Evolutionary conservation across 345 rosid species (phyloP).

Genomic region (Bretschneidera sinensis): DNA sequence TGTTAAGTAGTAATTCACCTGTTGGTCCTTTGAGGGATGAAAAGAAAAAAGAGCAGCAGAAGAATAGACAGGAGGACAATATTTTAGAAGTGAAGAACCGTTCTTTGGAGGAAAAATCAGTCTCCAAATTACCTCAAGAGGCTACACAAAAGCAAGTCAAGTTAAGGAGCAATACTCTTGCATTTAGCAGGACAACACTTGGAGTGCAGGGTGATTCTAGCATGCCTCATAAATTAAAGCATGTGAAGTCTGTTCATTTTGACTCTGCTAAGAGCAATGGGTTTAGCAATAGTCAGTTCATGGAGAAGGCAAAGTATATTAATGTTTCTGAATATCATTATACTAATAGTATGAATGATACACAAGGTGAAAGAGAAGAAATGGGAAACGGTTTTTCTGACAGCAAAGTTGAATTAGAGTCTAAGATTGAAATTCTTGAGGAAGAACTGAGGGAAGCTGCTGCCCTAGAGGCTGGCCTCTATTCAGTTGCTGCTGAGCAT

Average conservation of each 20-base stretch:
- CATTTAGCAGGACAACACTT: conserved; percentile 32
- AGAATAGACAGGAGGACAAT: conserved; percentile 25
- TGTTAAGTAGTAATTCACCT: too few relatives aligned
- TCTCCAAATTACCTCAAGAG: conserved; percentile 31
- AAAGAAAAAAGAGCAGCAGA: conserved; percentile 24
- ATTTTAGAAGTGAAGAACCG: conserved; percentile 26
- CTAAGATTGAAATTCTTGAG: conserved; percentile 56
- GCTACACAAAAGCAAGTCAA: conserved; percentile 40
- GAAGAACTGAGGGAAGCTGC: conserved; percentile 95
- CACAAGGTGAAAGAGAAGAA: conserved; percentile 17
- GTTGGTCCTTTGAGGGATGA: too few relatives aligned
- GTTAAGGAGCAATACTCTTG: conserved; percentile 56
- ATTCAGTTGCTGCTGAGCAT: conserved; percentile 87
- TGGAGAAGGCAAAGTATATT: conserved; percentile 23
- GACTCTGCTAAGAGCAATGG: conserved; percentile 28
- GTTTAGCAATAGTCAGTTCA: conserved; percentile 15
- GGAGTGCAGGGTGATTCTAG: conserved; percentile 40
- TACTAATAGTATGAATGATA: conserved; percentile 10
- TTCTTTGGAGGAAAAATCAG: conserved; percentile 32
- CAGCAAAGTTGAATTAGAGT: conserved; percentile 36
- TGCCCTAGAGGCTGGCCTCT: conserved; percentile 75
- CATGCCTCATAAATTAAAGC: conserved; percentile 41
- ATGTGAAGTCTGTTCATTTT: conserved; percentile 49
- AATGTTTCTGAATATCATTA: conserved; percentile 17
- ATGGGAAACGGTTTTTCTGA: conserved; percentile 23